These are phyloP conservation scores for Leishmania guyanensis DNA, from an alignment of 208 protist genomes.

Conservation along the genomic window DNA sequence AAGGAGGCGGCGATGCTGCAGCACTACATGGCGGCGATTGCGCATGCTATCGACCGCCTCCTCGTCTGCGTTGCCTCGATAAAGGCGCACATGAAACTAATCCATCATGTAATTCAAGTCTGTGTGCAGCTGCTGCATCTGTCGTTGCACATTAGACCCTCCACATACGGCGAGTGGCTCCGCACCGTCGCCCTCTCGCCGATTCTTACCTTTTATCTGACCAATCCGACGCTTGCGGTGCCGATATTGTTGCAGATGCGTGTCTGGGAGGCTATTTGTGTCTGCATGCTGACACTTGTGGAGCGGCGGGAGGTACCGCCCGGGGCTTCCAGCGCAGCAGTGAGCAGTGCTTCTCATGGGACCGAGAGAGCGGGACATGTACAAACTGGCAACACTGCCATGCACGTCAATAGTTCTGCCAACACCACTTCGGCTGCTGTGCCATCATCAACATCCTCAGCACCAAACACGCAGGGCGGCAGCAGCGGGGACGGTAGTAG, in stretches of 20 bases:
- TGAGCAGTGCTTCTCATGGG: background rate
- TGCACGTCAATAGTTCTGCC: background rate
- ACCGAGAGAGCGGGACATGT: background rate
- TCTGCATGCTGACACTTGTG: slow-evolving; percentile 31
- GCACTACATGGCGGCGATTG: slow-evolving; percentile 28
- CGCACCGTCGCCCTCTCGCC: slow-evolving; percentile 28
- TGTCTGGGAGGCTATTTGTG: slow-evolving; percentile 34
- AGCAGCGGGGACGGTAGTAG: background rate
- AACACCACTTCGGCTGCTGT: background rate
- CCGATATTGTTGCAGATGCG: slow-evolving; percentile 23
- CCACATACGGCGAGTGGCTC: slow-evolving; percentile 15
- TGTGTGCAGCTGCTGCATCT: slow-evolving; percentile 30
- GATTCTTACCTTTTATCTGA: slow-evolving; percentile 32
- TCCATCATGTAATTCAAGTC: slow-evolving; percentile 23
- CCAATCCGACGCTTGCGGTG: slow-evolving; percentile 30
- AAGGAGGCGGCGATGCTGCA: slow-evolving; percentile 19
- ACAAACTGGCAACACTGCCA: background rate
- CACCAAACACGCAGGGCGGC: background rate
- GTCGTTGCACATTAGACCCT: slow-evolving; percentile 8
- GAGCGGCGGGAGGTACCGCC: slow-evolving; percentile 13
- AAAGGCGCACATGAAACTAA: slow-evolving; percentile 16
- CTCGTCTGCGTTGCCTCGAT: slow-evolving; percentile 24
- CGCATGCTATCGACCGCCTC: slow-evolving; percentile 28
- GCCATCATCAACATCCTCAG: background rate
- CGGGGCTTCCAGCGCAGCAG: background rate